These are phyloP conservation scores for Kandelia obovata DNA, from an alignment of 345 rosid species.

Conservation along the genomic window DNA sequence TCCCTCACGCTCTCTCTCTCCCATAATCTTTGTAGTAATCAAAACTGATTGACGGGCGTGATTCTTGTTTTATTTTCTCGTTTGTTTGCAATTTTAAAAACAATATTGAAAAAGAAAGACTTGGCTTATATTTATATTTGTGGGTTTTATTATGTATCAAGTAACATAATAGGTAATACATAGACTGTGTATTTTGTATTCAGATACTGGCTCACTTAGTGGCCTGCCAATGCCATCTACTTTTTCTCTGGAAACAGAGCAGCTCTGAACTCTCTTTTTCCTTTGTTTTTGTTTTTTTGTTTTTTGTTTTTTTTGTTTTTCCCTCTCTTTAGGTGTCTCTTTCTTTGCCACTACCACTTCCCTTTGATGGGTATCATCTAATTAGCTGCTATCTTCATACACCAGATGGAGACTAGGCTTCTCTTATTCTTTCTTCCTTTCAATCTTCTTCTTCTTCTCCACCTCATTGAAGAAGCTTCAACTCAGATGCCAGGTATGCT, in stretches of 20 bases:
- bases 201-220: too few species aligned
- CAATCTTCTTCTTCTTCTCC: slow-evolving; percentile 33
- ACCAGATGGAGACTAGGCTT: slow-evolving; percentile 49
- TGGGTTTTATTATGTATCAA: too few species aligned
- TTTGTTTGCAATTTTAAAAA: neutral
- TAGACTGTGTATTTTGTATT: too few species aligned
- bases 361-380: slow-evolving; percentile 23
- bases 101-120: too few species aligned
- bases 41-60: neutral
- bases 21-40: neutral
- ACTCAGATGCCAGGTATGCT: slow-evolving; percentile 64
- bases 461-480: slow-evolving; percentile 38
- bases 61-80: neutral
- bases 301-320: neutral
- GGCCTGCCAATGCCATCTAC: too few species aligned
- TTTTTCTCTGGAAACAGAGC: too few species aligned
- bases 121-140: too few species aligned
- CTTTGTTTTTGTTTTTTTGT: neutral
- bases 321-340: neutral
- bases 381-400: slow-evolving; percentile 20
- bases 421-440: slow-evolving; percentile 24
- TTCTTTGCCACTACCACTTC: slow-evolving; percentile 14
- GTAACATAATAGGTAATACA: too few species aligned
- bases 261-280: too few species aligned
- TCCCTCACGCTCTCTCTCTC: neutral